A percentile compares a stretch with the other conserved stretches of the same genome.
Evolutionary conservation across 2,329 filamentous ascomycete genomes (phyloP).

Genomic region (Arthrobotrys sinensis): DNA sequence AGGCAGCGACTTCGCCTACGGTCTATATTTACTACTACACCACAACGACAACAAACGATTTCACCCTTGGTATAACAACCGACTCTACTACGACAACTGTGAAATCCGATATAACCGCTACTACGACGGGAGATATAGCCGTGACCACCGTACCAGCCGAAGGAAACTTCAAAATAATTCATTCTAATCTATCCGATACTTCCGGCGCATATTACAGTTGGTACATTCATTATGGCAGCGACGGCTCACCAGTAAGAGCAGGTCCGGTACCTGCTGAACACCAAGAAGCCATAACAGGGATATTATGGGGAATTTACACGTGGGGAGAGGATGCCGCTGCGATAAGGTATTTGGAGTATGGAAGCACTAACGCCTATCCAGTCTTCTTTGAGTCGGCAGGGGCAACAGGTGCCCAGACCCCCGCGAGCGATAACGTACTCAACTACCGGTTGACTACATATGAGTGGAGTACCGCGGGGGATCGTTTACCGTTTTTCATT

Average conservation of each 20-base stretch:
- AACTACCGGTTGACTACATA: background rate
- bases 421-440: background rate
- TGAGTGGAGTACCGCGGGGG: background rate
- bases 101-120: background rate
- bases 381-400: background rate
- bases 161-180: slow-evolving; percentile 1
- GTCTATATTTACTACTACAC: background rate
- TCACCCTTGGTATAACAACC: background rate
- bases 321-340: no score
- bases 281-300: background rate
- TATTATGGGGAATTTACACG: no score
- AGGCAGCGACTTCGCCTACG: slow-evolving; percentile 10
- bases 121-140: background rate
- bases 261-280: background rate
- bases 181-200: background rate
- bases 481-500: background rate
- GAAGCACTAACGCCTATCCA: background rate
- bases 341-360: no score
- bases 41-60: background rate
- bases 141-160: background rate
- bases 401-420: background rate
- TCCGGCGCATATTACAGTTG: background rate
- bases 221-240: background rate
- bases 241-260: background rate
- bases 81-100: background rate